Evolutionary conservation across 2,329 filamentous ascomycete species (phyloP).

Genomic region (Emericellopsis atlantica): DNA sequence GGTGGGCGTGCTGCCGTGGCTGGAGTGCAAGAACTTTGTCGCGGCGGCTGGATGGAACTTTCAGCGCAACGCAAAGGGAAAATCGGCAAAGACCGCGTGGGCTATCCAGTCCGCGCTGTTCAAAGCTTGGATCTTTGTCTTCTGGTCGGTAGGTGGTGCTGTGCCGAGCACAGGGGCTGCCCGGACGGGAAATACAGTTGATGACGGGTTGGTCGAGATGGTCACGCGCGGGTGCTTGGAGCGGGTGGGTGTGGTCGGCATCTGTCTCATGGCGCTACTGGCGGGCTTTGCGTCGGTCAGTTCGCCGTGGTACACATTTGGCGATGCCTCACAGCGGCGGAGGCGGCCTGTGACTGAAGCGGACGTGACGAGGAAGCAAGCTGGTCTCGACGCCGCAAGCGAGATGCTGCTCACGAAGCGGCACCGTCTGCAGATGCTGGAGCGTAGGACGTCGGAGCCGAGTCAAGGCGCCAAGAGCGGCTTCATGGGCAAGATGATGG

Average conservation of each 20-base stretch:
- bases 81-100: slow-evolving; percentile 49
- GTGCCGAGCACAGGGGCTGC: slow-evolving; percentile 29
- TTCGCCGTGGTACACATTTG: slow-evolving; percentile 74
- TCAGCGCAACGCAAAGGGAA: slow-evolving; percentile 40
- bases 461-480: slow-evolving; percentile 32
- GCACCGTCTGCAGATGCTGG: slow-evolving; percentile 56
- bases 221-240: slow-evolving; percentile 45
- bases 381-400: slow-evolving; percentile 63
- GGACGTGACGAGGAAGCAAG: slow-evolving; percentile 65
- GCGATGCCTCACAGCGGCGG: slow-evolving; percentile 35
- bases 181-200: slow-evolving; percentile 5
- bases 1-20: slow-evolving; percentile 62
- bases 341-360: slow-evolving; percentile 55
- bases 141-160: slow-evolving; percentile 63
- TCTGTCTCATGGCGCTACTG: slow-evolving; percentile 76
- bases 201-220: slow-evolving; percentile 18
- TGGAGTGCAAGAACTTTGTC: slow-evolving; percentile 61
- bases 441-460: slow-evolving; percentile 37
- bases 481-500: slow-evolving; percentile 63
- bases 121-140: slow-evolving; percentile 54
- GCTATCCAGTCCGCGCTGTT: slow-evolving; percentile 50
- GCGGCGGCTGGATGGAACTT: slow-evolving; percentile 49
- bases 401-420: slow-evolving; percentile 70
- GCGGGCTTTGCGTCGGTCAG: slow-evolving; percentile 85
- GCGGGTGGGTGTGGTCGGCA: slow-evolving; percentile 72